Evolutionary conservation across 129 eudicot species (phyloP), one percentile per base, ranked within the genome.

Genomic region (Oenanthe sinensis): DNA sequence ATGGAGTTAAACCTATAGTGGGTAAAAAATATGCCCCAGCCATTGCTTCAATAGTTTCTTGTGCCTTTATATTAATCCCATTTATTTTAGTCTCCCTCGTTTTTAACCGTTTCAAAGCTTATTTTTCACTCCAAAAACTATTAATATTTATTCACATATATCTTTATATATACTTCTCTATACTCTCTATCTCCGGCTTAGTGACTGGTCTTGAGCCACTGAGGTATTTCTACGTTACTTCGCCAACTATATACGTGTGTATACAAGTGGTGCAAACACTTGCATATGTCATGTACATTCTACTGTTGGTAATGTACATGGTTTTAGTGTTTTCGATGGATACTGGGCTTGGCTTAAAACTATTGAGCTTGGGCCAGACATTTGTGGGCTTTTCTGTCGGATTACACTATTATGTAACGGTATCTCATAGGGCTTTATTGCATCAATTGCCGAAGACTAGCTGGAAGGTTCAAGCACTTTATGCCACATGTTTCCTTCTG

Each of bases 351-450:
- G 88, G 55, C 55, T 87, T 87, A 42, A 91, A 83, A 80, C 6
- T 91, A 11, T 49, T 94, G 85, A 96, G 92, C 42, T 81, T 94
- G 79, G 97, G 82, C 69, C 98, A 94, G 81, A 91, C 96, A 5
- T 83, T 91, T 76, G 96, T 94, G 82, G 98, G 98, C 71, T 87
- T 87, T 47, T 90, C 94, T 5, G 92, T 94, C 76, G 98, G 98
- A 83, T 84, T 91, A n/a, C 98, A 94, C 87, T 94, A 88, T 78
- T 94, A 94, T 37, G 73, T 94, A 89, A 87, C 92, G 79, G 96
- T 94, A 83, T 94, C 90, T 77, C 98, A 91, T 39, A 83, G 91
- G 55, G 93, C 89, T 37, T 91, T 94, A 75, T 30, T 94, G 54
- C 88, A 80, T 43, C 97, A 94, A 69, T 86, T 91, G 77, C 98